phyloP scores from a whole-genome alignment of 192 early-diverging fungal species.

The Paraglomus brasilianum region DNA sequence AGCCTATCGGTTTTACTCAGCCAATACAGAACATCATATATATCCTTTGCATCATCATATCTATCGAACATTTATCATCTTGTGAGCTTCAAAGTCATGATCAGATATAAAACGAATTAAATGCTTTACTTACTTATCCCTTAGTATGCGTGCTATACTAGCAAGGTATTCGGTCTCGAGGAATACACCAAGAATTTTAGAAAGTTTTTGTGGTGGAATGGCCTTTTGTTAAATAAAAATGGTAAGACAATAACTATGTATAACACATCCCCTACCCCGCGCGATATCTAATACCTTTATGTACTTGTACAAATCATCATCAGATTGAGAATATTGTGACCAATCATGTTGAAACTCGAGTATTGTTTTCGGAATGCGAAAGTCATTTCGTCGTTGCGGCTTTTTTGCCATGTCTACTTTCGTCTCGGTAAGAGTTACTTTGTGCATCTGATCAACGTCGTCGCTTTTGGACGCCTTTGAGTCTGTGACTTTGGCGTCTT shows the following conservation, averaged over 20 bases:
- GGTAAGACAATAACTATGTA: not conserved
- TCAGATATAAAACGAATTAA: not conserved
- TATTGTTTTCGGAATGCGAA: conserved; percentile 49
- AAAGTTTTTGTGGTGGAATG: conserved; percentile 41
- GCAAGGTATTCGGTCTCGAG: conserved; percentile 53
- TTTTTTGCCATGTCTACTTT: not conserved
- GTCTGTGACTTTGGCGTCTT: not conserved
- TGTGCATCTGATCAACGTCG: not conserved
- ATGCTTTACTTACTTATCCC: conserved; percentile 39
- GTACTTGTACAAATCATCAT: conserved; percentile 51
- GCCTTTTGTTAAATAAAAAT: conserved; percentile 30
- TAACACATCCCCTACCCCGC: not conserved
- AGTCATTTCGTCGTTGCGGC: conserved; percentile 5
- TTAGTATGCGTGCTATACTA: conserved; percentile 43
- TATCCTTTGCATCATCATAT: conserved; percentile 1
- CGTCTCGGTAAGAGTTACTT: not conserved
- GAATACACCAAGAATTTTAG: conserved; percentile 45
- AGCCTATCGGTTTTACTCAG: not conserved
- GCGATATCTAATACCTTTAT: conserved; percentile 52
- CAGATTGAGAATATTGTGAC: conserved; percentile 56
- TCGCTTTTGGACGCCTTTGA: not conserved
- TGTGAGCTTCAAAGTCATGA: not conserved
- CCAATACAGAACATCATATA: conserved; percentile 7
- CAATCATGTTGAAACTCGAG: conserved; percentile 75
- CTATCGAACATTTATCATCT: not conserved